These are phyloP conservation scores for Metarhizium album DNA, from an alignment of 2,329 filamentous ascomycete genomes.

Conservation along the genomic window DNA sequence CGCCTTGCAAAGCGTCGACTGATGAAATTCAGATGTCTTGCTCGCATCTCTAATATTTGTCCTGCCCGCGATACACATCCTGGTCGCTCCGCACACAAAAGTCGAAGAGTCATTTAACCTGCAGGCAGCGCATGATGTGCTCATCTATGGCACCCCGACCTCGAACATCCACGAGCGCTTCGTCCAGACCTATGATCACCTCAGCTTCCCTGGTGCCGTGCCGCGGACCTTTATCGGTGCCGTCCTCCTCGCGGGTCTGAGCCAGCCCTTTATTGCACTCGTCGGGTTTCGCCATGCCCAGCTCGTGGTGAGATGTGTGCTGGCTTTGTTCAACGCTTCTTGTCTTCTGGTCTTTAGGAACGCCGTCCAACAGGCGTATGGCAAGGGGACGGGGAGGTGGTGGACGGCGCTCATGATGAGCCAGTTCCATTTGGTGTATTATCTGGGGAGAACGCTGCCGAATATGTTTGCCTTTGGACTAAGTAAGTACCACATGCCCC, in stretches of 20 bases:
- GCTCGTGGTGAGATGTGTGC: conserved; percentile 58
- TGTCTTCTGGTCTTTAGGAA: conserved; percentile 56
- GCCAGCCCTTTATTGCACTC: conserved; percentile 52
- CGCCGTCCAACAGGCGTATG: conserved; percentile 57
- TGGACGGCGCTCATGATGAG: conserved; percentile 66
- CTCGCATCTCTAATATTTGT: conserved; percentile 29
- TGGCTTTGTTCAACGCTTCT: conserved; percentile 66
- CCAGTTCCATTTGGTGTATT: conserved; percentile 91
- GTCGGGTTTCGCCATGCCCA: conserved; percentile 45
- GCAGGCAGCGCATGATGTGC: conserved; percentile 83
- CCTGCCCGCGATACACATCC: conserved; percentile 58
- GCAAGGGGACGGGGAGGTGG: conserved; percentile 61
- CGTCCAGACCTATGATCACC: conserved; percentile 68
- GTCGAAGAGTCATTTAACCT: conserved; percentile 98
- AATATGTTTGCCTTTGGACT: conserved; percentile 94
- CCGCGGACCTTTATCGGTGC: conserved; percentile 84
- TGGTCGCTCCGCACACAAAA: conserved; percentile 80
- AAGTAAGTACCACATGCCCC: conserved; percentile 53
- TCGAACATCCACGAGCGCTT: conserved; percentile 32
- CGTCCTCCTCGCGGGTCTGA: conserved; percentile 61
- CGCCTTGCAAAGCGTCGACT: background rate
- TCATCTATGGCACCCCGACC: conserved; percentile 66
- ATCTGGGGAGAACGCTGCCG: conserved; percentile 80
- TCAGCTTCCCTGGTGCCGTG: conserved; percentile 81
- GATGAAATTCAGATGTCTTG: conserved; percentile 12